A percentile compares a stretch with the other conserved stretches of the same genome.
Conservation (phyloP, 352 stramenopile species). For the Halophytophthora batemanensis region DNA sequence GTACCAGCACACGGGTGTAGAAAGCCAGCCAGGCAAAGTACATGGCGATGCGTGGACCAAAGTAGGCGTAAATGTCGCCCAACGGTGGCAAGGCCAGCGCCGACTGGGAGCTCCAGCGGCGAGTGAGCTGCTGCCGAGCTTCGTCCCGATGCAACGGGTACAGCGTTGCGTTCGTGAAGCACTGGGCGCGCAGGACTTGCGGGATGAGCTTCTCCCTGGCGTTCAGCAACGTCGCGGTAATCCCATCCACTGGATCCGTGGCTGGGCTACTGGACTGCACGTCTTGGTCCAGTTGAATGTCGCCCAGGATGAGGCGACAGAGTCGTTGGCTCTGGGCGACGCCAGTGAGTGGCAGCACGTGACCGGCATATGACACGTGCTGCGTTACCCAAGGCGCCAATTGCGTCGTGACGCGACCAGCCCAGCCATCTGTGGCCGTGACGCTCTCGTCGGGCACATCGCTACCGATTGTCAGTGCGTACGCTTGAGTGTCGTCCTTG, state of each 20-base stretch:
- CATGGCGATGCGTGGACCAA: conserved; percentile 64
- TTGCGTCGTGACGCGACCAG: conserved; percentile 12
- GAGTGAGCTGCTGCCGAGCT: conserved; percentile 38
- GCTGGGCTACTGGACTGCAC: conserved; percentile 22
- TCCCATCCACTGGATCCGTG: background rate
- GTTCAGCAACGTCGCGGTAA: conserved; percentile 30
- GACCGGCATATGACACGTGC: conserved; percentile 37
- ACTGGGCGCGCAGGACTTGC: conserved; percentile 25
- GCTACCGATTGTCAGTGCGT: conserved; percentile 39
- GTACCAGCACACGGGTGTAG: conserved; percentile 75
- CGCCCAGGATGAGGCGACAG: conserved; percentile 45
- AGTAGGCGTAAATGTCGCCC: conserved; percentile 56
- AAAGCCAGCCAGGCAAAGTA: conserved; percentile 84
- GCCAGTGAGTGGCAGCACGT: conserved; percentile 44
- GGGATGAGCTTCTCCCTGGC: conserved; percentile 39
- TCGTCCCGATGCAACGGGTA: conserved; percentile 64
- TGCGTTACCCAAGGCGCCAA: conserved; percentile 45
- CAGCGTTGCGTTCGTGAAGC: conserved; percentile 29
- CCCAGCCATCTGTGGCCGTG: conserved; percentile 12
- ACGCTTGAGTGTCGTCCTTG: conserved; percentile 37
- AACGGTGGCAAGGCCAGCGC: conserved; percentile 35
- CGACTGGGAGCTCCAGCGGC: conserved; percentile 35
- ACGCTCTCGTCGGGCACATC: conserved; percentile 19
- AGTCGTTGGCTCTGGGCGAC: conserved; percentile 56
- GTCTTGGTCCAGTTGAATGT: conserved; percentile 37